Evolutionary conservation across 805 yeast species (phyloP).

Genomic region (Lachancea sp.): DNA sequence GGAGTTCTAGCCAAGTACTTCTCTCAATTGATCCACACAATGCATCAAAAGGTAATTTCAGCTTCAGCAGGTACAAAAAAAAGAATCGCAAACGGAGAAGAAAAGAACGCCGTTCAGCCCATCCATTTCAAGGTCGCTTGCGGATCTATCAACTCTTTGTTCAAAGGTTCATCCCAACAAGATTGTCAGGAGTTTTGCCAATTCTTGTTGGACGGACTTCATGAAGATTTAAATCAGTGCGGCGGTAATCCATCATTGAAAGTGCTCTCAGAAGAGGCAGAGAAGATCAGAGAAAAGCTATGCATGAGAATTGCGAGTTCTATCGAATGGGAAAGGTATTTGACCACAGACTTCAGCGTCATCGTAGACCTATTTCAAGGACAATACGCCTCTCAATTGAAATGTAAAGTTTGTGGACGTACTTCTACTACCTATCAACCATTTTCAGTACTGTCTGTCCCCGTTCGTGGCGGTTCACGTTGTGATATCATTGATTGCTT

Average conservation of each 20-base stretch:
- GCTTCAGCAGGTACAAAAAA: background rate
- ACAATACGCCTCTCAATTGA: constrained; percentile 73
- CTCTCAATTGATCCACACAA: constrained; percentile 49
- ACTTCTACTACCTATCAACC: constrained; percentile 86
- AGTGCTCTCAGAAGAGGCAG: constrained; percentile 67
- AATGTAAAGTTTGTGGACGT: constrained; percentile 61
- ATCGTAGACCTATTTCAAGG: constrained; percentile 84
- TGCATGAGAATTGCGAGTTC: constrained; percentile 78
- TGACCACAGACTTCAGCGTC: constrained; percentile 69
- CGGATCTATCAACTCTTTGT: constrained; percentile 67
- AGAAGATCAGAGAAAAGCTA: constrained; percentile 59
- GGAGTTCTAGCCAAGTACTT: constrained; percentile 71
- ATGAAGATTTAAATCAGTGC: constrained; percentile 77
- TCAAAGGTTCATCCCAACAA: constrained; percentile 79
- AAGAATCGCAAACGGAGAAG: constrained; percentile 17
- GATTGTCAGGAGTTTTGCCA: constrained; percentile 92
- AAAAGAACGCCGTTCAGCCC: constrained; percentile 48
- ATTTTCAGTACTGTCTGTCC: constrained; percentile 71
- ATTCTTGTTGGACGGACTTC: constrained; percentile 79
- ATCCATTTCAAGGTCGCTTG: constrained; percentile 56
- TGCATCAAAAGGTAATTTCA: constrained; percentile 38
- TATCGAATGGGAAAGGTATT: constrained; percentile 86
- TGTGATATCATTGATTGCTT: constrained; percentile 56
- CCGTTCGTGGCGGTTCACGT: constrained; percentile 52
- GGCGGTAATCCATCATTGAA: constrained; percentile 49